Evolutionary conservation across 805 yeast genomes (phyloP).

Genomic region (Lachancea waltii): DNA sequence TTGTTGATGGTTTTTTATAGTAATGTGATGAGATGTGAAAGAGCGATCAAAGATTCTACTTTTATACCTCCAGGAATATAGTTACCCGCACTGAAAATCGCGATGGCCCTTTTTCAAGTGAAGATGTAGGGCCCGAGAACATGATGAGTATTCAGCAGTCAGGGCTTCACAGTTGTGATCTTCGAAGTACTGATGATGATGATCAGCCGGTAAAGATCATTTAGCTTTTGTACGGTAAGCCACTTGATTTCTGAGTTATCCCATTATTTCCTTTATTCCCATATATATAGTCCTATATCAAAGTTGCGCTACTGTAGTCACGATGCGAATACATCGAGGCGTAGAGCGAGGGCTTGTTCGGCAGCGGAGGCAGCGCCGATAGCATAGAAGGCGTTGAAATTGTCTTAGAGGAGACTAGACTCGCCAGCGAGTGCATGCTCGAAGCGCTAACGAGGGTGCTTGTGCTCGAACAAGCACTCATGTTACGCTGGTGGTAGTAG

Average conservation of each 20-base stretch:
- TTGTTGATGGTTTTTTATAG: too few species aligned
- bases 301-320: constrained; percentile 6
- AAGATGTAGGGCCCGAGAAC: too few species aligned
- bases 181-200: too few species aligned
- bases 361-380: constrained; percentile 6
- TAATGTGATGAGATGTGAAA: too few species aligned
- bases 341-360: constrained; percentile 5
- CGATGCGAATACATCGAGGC: constrained; percentile 1
- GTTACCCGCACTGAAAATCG: too few species aligned
- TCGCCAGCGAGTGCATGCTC: constrained; percentile 5
- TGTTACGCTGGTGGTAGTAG: constrained; percentile 20
- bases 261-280: neutral
- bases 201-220: too few species aligned
- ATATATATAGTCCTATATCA: constrained; percentile 4
- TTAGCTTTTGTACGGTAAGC: neutral
- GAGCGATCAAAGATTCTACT: too few species aligned
- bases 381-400: too few species aligned
- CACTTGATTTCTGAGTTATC: neutral
- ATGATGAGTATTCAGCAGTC: too few species aligned
- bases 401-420: constrained; percentile 1
- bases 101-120: too few species aligned
- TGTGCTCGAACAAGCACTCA: constrained; percentile 20
- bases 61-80: too few species aligned
- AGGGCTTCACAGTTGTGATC: too few species aligned
- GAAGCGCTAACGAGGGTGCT: constrained; percentile 15